phyloP scores from a whole-genome alignment of 2,329 filamentous ascomycete genomes.

The Aspergillus ibericus region DNA sequence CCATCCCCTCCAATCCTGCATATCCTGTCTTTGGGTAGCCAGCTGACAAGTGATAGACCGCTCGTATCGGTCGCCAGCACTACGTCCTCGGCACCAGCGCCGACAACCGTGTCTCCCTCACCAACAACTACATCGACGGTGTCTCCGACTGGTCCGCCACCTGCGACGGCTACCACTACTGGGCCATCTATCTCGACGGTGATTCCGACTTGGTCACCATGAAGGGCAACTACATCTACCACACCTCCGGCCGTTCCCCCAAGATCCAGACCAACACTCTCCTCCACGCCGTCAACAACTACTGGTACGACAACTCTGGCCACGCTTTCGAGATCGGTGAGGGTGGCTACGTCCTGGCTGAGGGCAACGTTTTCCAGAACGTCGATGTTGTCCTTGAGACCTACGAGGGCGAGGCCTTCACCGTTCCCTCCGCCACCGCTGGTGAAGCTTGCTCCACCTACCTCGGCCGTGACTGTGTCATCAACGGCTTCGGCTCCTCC shows the following conservation, averaged over 20 bases:
- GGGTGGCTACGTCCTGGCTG: conserved; percentile 51
- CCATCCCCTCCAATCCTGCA: not conserved
- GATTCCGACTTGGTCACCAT: conserved; percentile 57
- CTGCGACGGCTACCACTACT: conserved; percentile 62
- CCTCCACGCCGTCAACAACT: conserved; percentile 62
- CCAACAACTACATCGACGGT: conserved; percentile 62
- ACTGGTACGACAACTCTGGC: conserved; percentile 56
- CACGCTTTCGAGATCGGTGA: conserved; percentile 59
- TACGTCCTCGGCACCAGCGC: conserved; percentile 58
- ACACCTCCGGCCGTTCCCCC: conserved; percentile 52
- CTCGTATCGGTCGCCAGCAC: conserved; percentile 61
- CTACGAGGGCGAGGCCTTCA: conserved; percentile 43
- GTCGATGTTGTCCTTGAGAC: conserved; percentile 41
- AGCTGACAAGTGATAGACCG: conserved; percentile 40
- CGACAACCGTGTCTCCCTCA: conserved; percentile 59
- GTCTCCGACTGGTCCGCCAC: conserved; percentile 55
- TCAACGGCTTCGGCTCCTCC: conserved; percentile 50
- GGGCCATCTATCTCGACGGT: conserved; percentile 60
- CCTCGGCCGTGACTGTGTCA: conserved; percentile 53
- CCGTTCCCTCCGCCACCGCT: conserved; percentile 32
- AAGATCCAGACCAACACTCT: conserved; percentile 59
- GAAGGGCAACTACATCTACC: conserved; percentile 62
- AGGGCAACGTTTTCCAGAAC: conserved; percentile 61
- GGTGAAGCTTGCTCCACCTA: conserved; percentile 45
- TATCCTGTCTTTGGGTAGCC: not conserved